Base-by-base conservation (phyloP, 495 filamentous ascomycete genomes). In the Daldinia decipiens region DNA sequence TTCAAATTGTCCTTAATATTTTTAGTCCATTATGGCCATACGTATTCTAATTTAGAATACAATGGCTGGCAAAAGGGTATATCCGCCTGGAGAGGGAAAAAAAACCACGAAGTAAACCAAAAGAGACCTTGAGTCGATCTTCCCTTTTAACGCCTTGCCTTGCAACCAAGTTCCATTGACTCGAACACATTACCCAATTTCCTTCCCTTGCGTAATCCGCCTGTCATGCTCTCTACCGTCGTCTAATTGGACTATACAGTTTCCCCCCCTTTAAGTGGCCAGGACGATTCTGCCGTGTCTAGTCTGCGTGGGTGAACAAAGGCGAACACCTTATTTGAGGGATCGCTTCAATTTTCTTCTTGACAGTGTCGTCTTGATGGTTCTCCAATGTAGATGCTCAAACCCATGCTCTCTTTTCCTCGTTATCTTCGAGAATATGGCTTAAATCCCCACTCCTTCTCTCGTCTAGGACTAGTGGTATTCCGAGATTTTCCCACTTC, bases 71-170 rank as follows among this genome's bases (percentile, higher is more conserved):
- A 50, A 36, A 11, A 65, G 43, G 53, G 43, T 53, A 53, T 65
- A 65, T 65, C 54, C 43, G 17, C 52, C n/a, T 45, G 15, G 8
- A 15, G 31, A 26, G 5, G 21, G 34, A 50, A 12, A 21, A 3
- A 24, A 15, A 39, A n/a, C 11, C 62, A 51, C 50, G 50, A 53
- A 53, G 24, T 31, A 27, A 58, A 65, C 53, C 53, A 57, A 34
- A 47, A 13, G 34, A 58, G 39, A 34, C 62, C 62, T 27, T 52
- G 32, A 43, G 34, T 13, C n/a, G 62, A 67, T 69, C 62, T 61
- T 73, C 71, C 45, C 63, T 47, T 27, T 11, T 31, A 66, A 66
- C 63, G 55, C 63, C 63, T 39, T 76, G 71, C 70, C 58, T 56
- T 55, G 72, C 29, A 60, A 55, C 36, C 27, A 56, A 54, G 45